These are phyloP conservation scores for Hyaloscypha finlandica DNA, from an alignment of 495 filamentous ascomycete genomes.

Conservation along the genomic window DNA sequence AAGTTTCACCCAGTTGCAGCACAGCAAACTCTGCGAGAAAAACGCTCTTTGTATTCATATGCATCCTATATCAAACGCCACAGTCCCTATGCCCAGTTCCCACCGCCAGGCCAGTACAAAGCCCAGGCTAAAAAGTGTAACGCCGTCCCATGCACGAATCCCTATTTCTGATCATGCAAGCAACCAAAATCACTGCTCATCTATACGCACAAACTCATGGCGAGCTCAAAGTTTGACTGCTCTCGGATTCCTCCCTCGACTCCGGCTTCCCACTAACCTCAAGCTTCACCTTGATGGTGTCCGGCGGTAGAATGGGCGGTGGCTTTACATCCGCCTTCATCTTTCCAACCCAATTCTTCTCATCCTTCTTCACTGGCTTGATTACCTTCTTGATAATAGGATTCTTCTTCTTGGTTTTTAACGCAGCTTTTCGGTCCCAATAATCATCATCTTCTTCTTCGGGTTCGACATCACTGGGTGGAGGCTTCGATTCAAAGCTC, in stretches of 20 bases:
- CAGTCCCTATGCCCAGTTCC: conserved; percentile 1
- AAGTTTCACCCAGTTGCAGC: background rate
- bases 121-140: background rate
- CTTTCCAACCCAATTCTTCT: conserved; percentile 12
- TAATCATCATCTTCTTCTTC: conserved; percentile 37
- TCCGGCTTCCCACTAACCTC: conserved; percentile 16
- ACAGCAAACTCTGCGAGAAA: background rate
- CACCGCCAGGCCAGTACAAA: background rate
- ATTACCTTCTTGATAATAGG: conserved; percentile 6
- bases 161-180: conserved; percentile 1
- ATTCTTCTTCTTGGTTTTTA: conserved; percentile 47
- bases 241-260: conserved; percentile 13
- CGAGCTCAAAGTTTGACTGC: conserved; percentile 26
- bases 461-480: conserved; percentile 34
- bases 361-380: conserved; percentile 6
- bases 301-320: conserved; percentile 1
- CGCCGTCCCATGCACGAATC: background rate
- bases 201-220: conserved; percentile 10
- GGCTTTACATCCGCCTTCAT: conserved; percentile 6
- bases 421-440: conserved; percentile 49
- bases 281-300: conserved; percentile 15
- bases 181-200: background rate
- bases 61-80: conserved; percentile 1
- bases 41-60: conserved; percentile 1
- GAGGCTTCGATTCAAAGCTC: conserved; percentile 28